These are phyloP conservation scores for Leccinum longicurvipes DNA, from an alignment of 768 basidiomycete species.

Conservation along the genomic window DNA sequence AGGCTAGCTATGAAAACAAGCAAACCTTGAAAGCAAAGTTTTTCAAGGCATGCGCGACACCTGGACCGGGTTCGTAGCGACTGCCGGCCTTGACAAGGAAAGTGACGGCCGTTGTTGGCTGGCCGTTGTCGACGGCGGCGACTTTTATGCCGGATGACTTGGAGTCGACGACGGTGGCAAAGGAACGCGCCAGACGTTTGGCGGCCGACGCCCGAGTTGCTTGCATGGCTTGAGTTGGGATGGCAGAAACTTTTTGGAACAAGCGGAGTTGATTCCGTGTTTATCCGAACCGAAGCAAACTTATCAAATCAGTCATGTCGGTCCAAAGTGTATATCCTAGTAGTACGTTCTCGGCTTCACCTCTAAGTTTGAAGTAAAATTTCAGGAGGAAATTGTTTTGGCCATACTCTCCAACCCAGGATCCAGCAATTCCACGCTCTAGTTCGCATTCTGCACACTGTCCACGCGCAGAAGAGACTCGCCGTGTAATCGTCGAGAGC, in stretches of 20 bases:
- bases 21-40: slow-evolving; percentile 98
- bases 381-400: too few relatives aligned
- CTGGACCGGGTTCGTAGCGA: slow-evolving; percentile 83
- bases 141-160: slow-evolving; percentile 71
- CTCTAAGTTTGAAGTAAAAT: too few relatives aligned
- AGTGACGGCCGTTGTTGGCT: slow-evolving; percentile 83
- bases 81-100: slow-evolving; percentile 91
- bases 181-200: slow-evolving; percentile 62
- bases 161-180: slow-evolving; percentile 79
- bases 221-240: slow-evolving; percentile 45
- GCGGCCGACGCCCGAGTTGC: slow-evolving; percentile 57
- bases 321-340: too few relatives aligned
- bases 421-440: too few relatives aligned
- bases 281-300: slow-evolving; percentile 23
- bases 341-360: too few relatives aligned
- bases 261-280: slow-evolving; percentile 32
- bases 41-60: slow-evolving; percentile 91
- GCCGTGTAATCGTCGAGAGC: too few relatives aligned
- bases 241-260: slow-evolving; percentile 5
- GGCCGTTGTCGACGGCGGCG: slow-evolving; percentile 77
- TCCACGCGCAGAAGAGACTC: too few relatives aligned
- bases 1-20: background rate
- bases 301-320: too few relatives aligned
- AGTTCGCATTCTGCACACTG: too few relatives aligned
- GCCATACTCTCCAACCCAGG: too few relatives aligned